Evolutionary conservation across 1,284 basidiomycete species (phyloP).

Genomic region (Sanghuangporus baumii): DNA sequence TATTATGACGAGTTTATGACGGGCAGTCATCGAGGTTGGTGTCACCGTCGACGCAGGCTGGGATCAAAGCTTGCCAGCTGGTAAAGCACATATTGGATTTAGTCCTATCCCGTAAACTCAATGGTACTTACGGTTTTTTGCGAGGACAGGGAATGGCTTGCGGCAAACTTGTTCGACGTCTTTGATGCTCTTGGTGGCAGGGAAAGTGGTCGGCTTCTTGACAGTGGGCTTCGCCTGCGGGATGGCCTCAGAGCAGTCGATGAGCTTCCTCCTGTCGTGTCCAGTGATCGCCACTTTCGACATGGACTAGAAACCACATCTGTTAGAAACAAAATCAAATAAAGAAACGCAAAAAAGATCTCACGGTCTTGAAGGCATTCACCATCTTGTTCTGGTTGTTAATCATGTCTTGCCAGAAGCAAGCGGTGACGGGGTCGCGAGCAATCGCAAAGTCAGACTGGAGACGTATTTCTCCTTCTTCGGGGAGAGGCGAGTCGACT

Average conservation of each 20-base stretch:
- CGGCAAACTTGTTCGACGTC: slow-evolving; percentile 15
- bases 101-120: not conserved
- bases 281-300: slow-evolving; percentile 30
- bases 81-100: not conserved
- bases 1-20: not conserved
- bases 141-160: slow-evolving; percentile 13
- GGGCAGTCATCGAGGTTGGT: slow-evolving; percentile 16
- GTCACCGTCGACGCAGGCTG: slow-evolving; percentile 14
- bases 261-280: slow-evolving; percentile 21
- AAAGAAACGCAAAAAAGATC: not conserved
- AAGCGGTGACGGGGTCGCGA: slow-evolving; percentile 29
- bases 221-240: slow-evolving; percentile 16
- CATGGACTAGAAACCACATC: slow-evolving; percentile 20
- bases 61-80: slow-evolving; percentile 15
- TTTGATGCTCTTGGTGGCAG: slow-evolving; percentile 13
- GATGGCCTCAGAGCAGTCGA: slow-evolving; percentile 21
- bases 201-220: slow-evolving; percentile 14
- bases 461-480: slow-evolving; percentile 29
- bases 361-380: slow-evolving; percentile 23
- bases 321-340: not conserved
- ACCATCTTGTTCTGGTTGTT: slow-evolving; percentile 30
- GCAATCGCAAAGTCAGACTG: slow-evolving; percentile 25
- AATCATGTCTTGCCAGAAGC: slow-evolving; percentile 35
- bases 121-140: slow-evolving; percentile 15
- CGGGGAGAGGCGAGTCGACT: slow-evolving; percentile 8